phyloP scores from a whole-genome alignment of 202 grass and related monocot genomes.

The Setaria viridis region DNA sequence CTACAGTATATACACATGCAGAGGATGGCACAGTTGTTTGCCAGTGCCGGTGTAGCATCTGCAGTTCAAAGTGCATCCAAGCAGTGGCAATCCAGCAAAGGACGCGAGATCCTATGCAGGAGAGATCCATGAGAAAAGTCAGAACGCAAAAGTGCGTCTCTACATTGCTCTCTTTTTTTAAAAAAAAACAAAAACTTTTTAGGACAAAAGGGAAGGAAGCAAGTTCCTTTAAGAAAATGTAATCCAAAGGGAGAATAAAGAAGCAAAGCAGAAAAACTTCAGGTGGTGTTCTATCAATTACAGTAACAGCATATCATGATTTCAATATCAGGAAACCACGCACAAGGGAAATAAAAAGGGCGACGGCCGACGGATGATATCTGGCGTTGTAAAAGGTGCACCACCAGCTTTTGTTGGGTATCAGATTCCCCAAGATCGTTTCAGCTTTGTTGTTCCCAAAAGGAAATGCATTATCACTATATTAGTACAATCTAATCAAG shows the following conservation, averaged over 20 bases:
- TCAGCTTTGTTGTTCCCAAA: constrained; percentile 5
- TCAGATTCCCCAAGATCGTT: background rate
- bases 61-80: background rate
- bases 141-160: background rate
- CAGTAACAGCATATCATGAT: background rate
- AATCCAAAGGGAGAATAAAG: background rate
- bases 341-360: too few species aligned
- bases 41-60: background rate
- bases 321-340: background rate
- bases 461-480: background rate
- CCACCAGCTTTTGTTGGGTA: background rate
- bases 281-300: background rate
- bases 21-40: background rate
- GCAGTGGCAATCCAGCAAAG: background rate
- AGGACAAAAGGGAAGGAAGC: background rate
- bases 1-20: background rate
- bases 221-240: background rate
- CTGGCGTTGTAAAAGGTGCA: background rate
- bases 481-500: too few species aligned
- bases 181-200: background rate
- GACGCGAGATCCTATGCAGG: background rate
- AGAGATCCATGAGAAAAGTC: background rate
- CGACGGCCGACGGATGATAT: too few species aligned
- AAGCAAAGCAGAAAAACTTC: background rate
- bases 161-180: background rate